Evolutionary conservation across 1,284 basidiomycete species (phyloP).

Genomic region (Irpex sp.): DNA sequence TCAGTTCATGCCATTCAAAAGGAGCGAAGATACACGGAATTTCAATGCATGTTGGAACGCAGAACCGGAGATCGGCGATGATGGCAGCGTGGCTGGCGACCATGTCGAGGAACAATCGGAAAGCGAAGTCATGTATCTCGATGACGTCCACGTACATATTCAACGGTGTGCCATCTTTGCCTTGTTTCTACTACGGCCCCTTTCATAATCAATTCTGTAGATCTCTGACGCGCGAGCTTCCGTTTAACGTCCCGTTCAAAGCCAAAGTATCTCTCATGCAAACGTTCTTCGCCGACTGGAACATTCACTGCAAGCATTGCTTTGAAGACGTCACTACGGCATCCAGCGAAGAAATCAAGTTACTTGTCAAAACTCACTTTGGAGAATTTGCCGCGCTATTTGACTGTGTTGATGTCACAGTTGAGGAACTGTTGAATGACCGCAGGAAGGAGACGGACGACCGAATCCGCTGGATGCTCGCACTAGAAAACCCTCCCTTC

Average conservation of each 20-base stretch:
- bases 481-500: conserved; percentile 28
- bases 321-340: conserved; percentile 41
- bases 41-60: neutral
- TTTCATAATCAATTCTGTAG: conserved; percentile 31
- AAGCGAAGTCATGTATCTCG: conserved; percentile 40
- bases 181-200: neutral
- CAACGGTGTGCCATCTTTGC: neutral
- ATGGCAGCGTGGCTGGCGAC: neutral
- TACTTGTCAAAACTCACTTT: conserved; percentile 47
- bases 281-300: conserved; percentile 46
- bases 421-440: neutral
- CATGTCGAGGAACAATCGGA: neutral
- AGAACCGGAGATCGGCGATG: neutral
- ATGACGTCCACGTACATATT: conserved; percentile 31
- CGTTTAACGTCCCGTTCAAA: conserved; percentile 60
- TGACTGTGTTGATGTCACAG: conserved; percentile 35
- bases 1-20: conserved; percentile 33
- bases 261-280: conserved; percentile 51
- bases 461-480: conserved; percentile 32
- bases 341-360: conserved; percentile 36
- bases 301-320: conserved; percentile 40
- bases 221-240: conserved; percentile 64
- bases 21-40: neutral
- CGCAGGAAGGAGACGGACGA: conserved; percentile 30
- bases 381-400: conserved; percentile 47